These are phyloP conservation scores for Angophora floribunda DNA, from an alignment of 345 rosid genomes.

Conservation along the genomic window DNA sequence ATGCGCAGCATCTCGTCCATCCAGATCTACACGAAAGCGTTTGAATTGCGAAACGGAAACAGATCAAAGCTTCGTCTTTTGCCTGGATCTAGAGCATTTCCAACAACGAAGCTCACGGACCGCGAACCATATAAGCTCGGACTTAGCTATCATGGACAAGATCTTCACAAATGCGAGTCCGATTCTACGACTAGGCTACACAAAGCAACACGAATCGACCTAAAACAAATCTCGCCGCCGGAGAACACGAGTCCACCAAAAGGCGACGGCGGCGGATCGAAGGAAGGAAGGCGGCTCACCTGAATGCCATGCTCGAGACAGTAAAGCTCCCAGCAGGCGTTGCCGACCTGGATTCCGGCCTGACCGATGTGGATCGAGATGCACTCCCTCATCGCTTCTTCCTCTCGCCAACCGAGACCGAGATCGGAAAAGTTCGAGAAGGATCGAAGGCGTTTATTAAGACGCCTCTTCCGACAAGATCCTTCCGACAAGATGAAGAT, in stretches of 20 bases:
- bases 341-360: constrained; percentile 60
- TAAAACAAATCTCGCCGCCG: not conserved
- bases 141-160: not conserved
- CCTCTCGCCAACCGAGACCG: not conserved
- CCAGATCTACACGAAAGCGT: not conserved
- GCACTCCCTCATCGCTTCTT: constrained; percentile 41
- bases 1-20: not conserved
- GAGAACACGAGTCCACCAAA: not conserved
- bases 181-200: not conserved
- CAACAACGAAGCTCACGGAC: not conserved
- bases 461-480: constrained; percentile 20
- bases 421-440: too few relatives aligned
- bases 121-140: not conserved
- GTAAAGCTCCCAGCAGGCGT: constrained; percentile 55
- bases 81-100: not conserved
- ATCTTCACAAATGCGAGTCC: not conserved
- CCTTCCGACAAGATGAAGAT: not conserved
- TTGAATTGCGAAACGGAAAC: not conserved
- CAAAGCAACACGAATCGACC: not conserved
- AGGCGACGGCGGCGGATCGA: not conserved
- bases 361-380: constrained; percentile 48
- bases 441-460: constrained; percentile 32
- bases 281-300: constrained; percentile 2
- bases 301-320: constrained; percentile 47
- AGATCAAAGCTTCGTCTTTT: not conserved